phyloP scores from a whole-genome alignment of 352 stramenopile species.

The Pythium periplocum region DNA sequence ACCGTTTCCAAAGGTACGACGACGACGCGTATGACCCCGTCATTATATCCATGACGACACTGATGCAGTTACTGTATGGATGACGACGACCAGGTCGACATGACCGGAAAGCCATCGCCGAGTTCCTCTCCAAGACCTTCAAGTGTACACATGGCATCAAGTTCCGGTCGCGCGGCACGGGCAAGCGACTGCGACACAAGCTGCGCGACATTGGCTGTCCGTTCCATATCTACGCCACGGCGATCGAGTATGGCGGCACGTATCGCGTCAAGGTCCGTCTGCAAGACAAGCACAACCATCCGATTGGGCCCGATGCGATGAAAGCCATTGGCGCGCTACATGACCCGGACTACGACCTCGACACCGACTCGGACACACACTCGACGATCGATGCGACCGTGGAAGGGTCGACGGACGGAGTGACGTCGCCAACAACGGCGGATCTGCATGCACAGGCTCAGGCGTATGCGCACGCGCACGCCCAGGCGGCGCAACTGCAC shows the following conservation, averaged over 20 bases:
- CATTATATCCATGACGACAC: neutral
- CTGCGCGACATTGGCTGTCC: slow-evolving; percentile 67
- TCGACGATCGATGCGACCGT: slow-evolving; percentile 1
- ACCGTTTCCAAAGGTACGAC: slow-evolving; percentile 65
- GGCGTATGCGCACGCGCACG: neutral
- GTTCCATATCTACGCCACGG: slow-evolving; percentile 76
- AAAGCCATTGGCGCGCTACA: slow-evolving; percentile 48
- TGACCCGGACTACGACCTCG: slow-evolving; percentile 59
- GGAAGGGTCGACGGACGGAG: slow-evolving; percentile 13
- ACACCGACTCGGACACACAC: slow-evolving; percentile 12
- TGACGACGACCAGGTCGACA: slow-evolving; percentile 32
- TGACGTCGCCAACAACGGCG: slow-evolving; percentile 8
- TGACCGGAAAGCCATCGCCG: slow-evolving; percentile 64
- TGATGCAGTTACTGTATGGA: neutral
- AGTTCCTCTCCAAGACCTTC: slow-evolving; percentile 80
- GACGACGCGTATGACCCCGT: neutral
- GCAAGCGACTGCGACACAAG: slow-evolving; percentile 64
- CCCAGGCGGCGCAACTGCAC: slow-evolving; percentile 19
- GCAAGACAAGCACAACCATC: slow-evolving; percentile 76
- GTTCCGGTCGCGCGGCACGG: slow-evolving; percentile 65
- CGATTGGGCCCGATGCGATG: slow-evolving; percentile 57
- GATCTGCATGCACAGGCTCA: slow-evolving; percentile 6
- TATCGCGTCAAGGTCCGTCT: slow-evolving; percentile 72
- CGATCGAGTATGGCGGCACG: slow-evolving; percentile 47
- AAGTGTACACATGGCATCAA: slow-evolving; percentile 85